Evolutionary conservation across 1,284 basidiomycete genomes (phyloP).

Genomic region (Ustilago esculenta): DNA sequence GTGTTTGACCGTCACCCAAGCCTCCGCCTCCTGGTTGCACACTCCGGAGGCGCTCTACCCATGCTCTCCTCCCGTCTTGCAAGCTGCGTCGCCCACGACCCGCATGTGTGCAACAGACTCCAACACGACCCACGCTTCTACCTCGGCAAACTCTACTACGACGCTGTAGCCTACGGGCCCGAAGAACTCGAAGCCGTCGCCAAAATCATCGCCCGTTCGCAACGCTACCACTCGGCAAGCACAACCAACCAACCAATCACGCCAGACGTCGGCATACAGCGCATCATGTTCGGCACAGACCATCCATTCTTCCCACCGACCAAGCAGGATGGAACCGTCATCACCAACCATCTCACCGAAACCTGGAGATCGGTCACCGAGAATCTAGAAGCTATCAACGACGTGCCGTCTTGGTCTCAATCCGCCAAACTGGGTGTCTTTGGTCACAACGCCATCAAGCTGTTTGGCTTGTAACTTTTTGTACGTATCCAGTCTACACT

Average conservation of each 20-base stretch:
- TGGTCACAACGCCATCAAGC: conserved; percentile 21
- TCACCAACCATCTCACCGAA: conserved; percentile 60
- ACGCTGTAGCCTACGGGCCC: conserved; percentile 83
- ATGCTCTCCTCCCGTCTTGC: conserved; percentile 80
- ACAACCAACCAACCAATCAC: no score
- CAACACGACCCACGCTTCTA: conserved; percentile 80
- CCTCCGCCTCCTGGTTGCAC: conserved; percentile 80
- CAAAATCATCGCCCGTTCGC: conserved; percentile 75
- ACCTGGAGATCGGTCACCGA: conserved; percentile 83
- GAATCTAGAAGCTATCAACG: conserved; percentile 80
- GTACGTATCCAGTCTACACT: no score
- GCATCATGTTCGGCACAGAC: conserved; percentile 86
- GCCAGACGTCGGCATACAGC: no score
- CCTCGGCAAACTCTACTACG: conserved; percentile 79
- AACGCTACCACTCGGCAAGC: conserved; percentile 71
- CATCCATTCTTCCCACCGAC: conserved; percentile 90
- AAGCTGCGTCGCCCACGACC: conserved; percentile 84
- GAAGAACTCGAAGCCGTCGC: conserved; percentile 82
- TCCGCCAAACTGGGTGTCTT: conserved; percentile 14
- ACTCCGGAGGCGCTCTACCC: conserved; percentile 83
- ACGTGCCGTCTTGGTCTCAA: conserved; percentile 67
- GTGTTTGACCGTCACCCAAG: conserved; percentile 79
- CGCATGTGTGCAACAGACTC: conserved; percentile 77
- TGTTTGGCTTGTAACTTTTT: conserved; percentile 28
- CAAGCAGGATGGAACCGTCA: conserved; percentile 64